Conservation (phyloP, 352 stramenopile species). For the Globisporangium sylvaticum region DNA sequence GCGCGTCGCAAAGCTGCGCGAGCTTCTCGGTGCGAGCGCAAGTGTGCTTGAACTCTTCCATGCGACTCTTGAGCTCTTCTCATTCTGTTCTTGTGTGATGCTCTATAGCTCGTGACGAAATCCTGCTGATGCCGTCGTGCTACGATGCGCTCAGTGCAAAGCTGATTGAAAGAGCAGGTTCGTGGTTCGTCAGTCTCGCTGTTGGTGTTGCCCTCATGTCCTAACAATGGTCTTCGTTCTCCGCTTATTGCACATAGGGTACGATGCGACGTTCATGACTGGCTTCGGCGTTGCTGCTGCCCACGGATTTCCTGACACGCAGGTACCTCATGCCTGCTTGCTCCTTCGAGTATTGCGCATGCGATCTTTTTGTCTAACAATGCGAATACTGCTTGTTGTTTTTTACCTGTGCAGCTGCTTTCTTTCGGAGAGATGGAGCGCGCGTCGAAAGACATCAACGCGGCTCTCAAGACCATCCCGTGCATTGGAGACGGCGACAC, state of each 20-base stretch:
- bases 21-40: conserved; percentile 38
- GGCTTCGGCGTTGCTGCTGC: conserved; percentile 89
- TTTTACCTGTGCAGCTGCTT: too few species aligned
- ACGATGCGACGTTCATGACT: conserved; percentile 91
- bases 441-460: conserved; percentile 37
- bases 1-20: conserved; percentile 41
- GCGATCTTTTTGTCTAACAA: not conserved
- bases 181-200: not conserved
- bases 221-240: not conserved
- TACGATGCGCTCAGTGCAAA: conserved; percentile 90
- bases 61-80: not conserved
- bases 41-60: not conserved
- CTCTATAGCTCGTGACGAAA: conserved; percentile 36
- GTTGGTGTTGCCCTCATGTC: not conserved
- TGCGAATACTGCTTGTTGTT: too few species aligned
- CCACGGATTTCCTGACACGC: conserved; percentile 88
- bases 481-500: conserved; percentile 89
- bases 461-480: conserved; percentile 32
- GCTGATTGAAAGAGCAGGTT: conserved; percentile 74
- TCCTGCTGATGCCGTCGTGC: conserved; percentile 87
- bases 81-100: not conserved
- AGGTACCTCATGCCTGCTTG: conserved; percentile 32
- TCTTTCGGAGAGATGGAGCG: conserved; percentile 64
- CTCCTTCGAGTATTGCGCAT: not conserved
- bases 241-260: conserved; percentile 32